Percentiles rank a stretch among this genome's conserved stretches.
phyloP scores from a whole-genome alignment of 495 filamentous ascomycete genomes.

The Penicillium paradoxum region DNA sequence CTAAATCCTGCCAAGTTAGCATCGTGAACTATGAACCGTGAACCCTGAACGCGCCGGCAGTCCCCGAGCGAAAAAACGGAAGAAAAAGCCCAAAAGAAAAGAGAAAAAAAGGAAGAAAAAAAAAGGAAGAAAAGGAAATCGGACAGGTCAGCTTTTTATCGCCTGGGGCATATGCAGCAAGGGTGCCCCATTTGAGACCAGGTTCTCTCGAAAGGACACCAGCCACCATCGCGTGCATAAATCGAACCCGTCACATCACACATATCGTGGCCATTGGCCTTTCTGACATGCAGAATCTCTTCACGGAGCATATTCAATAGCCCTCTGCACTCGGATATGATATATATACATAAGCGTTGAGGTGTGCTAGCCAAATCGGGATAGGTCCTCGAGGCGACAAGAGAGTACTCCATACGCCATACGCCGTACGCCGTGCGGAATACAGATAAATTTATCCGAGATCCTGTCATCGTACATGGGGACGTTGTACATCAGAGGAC shows the following conservation, averaged over 20 bases:
- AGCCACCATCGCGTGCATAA: not conserved
- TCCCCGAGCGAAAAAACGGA: too few relatives aligned
- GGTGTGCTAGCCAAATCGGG: not conserved
- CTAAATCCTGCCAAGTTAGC: not conserved
- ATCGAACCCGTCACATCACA: not conserved
- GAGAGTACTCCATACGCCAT: not conserved
- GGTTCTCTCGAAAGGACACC: too few relatives aligned
- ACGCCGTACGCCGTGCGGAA: too few relatives aligned
- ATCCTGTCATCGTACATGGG: not conserved
- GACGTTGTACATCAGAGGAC: not conserved
- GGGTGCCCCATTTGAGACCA: not conserved
- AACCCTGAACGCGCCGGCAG: not conserved
- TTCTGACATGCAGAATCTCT: not conserved
- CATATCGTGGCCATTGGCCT: not conserved
- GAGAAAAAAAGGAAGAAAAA: not conserved
- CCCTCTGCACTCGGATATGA: not conserved
- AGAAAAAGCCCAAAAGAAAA: too few relatives aligned
- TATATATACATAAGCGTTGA: not conserved
- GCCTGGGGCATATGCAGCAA: not conserved
- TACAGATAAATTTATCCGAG: not conserved
- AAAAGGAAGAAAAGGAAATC: not conserved
- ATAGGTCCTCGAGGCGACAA: not conserved
- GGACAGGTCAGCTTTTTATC: not conserved
- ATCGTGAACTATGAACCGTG: not conserved
- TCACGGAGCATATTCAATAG: not conserved